These are phyloP conservation scores for Lactarius trivialis DNA, from an alignment of 768 basidiomycete species.

Conservation along the genomic window DNA sequence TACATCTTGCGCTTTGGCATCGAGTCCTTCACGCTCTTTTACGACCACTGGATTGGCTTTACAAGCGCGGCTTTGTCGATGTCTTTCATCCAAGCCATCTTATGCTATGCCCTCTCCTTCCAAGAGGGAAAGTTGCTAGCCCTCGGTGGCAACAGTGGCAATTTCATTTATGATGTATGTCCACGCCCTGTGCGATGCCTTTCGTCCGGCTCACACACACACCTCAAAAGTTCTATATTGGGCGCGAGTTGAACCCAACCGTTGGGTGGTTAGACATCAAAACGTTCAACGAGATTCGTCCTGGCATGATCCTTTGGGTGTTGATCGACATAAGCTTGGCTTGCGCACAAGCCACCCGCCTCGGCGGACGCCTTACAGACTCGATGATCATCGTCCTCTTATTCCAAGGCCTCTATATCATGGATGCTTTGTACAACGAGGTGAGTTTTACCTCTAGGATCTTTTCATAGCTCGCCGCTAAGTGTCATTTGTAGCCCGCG, in stretches of 20 bases:
- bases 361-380: slow-evolving; percentile 74
- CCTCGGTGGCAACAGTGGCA: slow-evolving; percentile 87
- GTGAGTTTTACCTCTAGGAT: slow-evolving; percentile 35
- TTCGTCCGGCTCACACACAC: neutral
- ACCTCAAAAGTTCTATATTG: slow-evolving; percentile 71
- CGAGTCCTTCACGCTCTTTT: slow-evolving; percentile 78
- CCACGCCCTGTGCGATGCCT: neutral
- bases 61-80: slow-evolving; percentile 76
- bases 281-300: slow-evolving; percentile 75
- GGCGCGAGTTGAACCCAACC: slow-evolving; percentile 89
- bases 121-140: slow-evolving; percentile 67
- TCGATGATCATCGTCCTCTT: slow-evolving; percentile 84
- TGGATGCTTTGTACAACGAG: slow-evolving; percentile 87
- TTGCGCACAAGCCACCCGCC: slow-evolving; percentile 82
- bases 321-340: slow-evolving; percentile 86
- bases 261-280: slow-evolving; percentile 73
- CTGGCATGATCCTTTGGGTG: slow-evolving; percentile 88
- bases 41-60: slow-evolving; percentile 89
- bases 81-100: slow-evolving; percentile 66
- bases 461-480: neutral
- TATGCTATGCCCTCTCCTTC: slow-evolving; percentile 69
- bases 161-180: slow-evolving; percentile 84
- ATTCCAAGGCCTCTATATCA: slow-evolving; percentile 85
- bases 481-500: slow-evolving; percentile 49
- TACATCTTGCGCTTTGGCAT: slow-evolving; percentile 69